Percentiles rank a stretch among this genome's conserved stretches.
Conservation (phyloP, 352 stramenopile species). For the Pythium apleroticum region DNA sequence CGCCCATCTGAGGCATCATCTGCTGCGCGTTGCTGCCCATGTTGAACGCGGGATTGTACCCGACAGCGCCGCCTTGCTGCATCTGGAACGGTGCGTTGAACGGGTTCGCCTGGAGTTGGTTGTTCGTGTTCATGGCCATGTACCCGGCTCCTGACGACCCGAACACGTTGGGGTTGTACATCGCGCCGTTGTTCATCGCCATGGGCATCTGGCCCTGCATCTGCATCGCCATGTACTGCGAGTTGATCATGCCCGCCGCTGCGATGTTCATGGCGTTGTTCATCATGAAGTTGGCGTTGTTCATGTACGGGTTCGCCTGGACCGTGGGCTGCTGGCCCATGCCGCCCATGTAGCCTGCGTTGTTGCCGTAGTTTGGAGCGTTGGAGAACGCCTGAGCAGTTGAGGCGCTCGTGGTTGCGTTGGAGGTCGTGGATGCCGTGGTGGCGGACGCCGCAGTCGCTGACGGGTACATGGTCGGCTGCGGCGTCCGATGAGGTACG, state of each 20-base stretch:
- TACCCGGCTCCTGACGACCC: background rate
- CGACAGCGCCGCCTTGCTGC: background rate
- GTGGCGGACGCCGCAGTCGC: background rate
- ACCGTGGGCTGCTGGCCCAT: background rate
- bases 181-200: constrained; percentile 41
- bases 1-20: constrained; percentile 58
- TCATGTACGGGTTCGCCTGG: constrained; percentile 16
- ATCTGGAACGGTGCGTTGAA: constrained; percentile 59
- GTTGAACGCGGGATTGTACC: constrained; percentile 35
- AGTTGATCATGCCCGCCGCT: constrained; percentile 40
- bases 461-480: background rate
- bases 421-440: constrained; percentile 3
- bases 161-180: constrained; percentile 46
- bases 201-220: constrained; percentile 33
- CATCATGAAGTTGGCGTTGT: constrained; percentile 18
- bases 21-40: constrained; percentile 38
- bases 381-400: constrained; percentile 11
- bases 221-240: constrained; percentile 56
- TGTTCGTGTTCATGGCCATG: constrained; percentile 28
- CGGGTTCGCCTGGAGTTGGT: constrained; percentile 54
- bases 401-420: background rate
- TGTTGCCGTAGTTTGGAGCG: constrained; percentile 10
- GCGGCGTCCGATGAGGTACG: background rate
- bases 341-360: constrained; percentile 8
- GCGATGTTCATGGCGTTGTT: constrained; percentile 20